These are phyloP conservation scores for Kurtzmaniella quercitrusa DNA, from an alignment of 1,139 yeast genomes.

Conservation along the genomic window DNA sequence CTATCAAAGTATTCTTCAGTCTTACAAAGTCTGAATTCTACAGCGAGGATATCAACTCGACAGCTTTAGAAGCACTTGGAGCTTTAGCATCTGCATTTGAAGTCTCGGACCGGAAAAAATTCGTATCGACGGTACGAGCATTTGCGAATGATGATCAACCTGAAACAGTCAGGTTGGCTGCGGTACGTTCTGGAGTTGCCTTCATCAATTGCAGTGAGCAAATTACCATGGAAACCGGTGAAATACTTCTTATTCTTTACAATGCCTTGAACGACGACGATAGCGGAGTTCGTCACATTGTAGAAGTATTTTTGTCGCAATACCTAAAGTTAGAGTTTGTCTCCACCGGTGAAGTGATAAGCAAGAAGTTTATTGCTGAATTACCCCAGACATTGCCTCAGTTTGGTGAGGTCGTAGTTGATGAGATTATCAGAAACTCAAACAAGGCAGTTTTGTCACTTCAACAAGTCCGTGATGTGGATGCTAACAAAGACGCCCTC, in stretches of 20 bases:
- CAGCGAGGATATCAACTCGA: constrained; percentile 44
- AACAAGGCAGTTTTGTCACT: not conserved
- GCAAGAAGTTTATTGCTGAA: not conserved
- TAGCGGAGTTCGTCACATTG: constrained; percentile 36
- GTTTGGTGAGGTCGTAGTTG: not conserved
- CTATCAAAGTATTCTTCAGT: constrained; percentile 18
- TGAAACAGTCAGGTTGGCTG: constrained; percentile 42
- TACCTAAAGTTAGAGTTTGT: constrained; percentile 15
- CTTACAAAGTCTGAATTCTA: constrained; percentile 15
- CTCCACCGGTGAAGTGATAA: not conserved
- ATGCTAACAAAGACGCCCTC: constrained; percentile 10
- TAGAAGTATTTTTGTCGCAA: constrained; percentile 29
- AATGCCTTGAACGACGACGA: constrained; percentile 59
- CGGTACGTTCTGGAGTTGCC: constrained; percentile 37
- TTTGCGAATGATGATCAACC: constrained; percentile 41
- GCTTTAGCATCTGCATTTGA: constrained; percentile 23
- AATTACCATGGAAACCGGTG: constrained; percentile 1
- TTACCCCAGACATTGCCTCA: not conserved
- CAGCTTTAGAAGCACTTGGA: constrained; percentile 50
- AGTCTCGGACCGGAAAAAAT: constrained; percentile 14
- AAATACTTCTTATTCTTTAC: constrained; percentile 24
- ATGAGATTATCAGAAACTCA: not conserved
- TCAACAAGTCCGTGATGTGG: not conserved
- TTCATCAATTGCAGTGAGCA: constrained; percentile 6
- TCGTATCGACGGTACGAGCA: constrained; percentile 24